phyloP scores from a whole-genome alignment of 306 rosid genomes.

The Elaeagnus macrophylla region DNA sequence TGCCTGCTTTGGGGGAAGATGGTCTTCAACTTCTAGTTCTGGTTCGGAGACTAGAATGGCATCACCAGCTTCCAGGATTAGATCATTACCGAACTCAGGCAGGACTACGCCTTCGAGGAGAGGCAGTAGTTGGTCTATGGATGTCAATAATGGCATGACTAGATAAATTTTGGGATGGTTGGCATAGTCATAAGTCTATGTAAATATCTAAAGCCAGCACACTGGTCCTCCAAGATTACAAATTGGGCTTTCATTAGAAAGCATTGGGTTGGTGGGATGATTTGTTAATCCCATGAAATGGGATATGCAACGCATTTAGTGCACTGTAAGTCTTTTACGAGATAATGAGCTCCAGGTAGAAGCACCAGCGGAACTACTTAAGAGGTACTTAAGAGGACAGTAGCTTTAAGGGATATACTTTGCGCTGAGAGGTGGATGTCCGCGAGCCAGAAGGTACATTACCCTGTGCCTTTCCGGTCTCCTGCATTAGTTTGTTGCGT shows the following conservation, averaged over 20 bases:
- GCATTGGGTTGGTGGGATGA: background rate
- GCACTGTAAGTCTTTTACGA: background rate
- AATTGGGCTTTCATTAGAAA: no score
- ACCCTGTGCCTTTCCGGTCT: slow-evolving; percentile 1
- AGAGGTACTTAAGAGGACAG: no score
- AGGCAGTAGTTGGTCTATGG: slow-evolving; percentile 64
- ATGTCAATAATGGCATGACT: slow-evolving; percentile 40
- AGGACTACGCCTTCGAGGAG: slow-evolving; percentile 18
- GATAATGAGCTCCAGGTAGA: slow-evolving; percentile 14
- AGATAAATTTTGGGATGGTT: slow-evolving; percentile 7
- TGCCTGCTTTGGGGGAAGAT: slow-evolving; percentile 35
- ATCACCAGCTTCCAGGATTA: slow-evolving; percentile 11
- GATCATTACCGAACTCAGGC: slow-evolving; percentile 11
- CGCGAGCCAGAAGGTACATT: slow-evolving; percentile 7
- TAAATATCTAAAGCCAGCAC: slow-evolving; percentile 6
- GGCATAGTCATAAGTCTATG: slow-evolving; percentile 3
- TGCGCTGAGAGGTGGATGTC: slow-evolving; percentile 15
- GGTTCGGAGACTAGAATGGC: slow-evolving; percentile 9
- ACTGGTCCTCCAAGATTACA: background rate
- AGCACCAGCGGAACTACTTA: slow-evolving; percentile 2
- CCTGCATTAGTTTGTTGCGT: slow-evolving; percentile 17
- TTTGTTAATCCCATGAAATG: slow-evolving; percentile 6
- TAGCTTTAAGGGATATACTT: background rate
- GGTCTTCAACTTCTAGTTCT: slow-evolving; percentile 13
- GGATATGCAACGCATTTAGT: background rate